Evolutionary conservation across 2,329 filamentous ascomycete species (phyloP), one percentile per base, ranked within the genome.

Genomic region (Colletotrichum theobromicola): DNA sequence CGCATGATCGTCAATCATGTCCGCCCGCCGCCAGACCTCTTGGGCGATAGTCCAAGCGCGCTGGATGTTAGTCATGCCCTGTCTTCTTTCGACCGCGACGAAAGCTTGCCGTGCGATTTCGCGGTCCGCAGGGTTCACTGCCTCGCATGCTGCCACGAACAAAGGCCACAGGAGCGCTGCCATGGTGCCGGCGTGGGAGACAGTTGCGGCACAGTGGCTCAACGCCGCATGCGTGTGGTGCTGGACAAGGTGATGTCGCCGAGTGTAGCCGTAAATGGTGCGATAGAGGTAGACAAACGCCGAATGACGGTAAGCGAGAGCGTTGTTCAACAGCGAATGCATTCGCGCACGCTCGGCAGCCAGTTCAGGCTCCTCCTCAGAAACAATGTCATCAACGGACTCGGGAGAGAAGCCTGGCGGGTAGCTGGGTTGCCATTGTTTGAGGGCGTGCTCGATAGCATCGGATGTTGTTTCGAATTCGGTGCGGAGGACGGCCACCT

Each of bases 21-120:
- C 90, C 1, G 86, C 86, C 70, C 90, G 84, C 70, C 85, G 85
- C 90, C 91, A 93, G 12, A 93, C 88, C 79, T 92, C 91, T 77
- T 89, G 85, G 5, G 92, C 88, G 42, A 93, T 89, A 15, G 86
- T 86, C 89, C 90, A 92, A 5, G 90, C 89, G 75, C 90, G 85
- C 75, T 87, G 87, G 72, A 93, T 93, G 77, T 93, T 93, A 21
- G 87, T 88, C 91, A 93, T 93, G 24, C 91, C 91, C 80, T 93
- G 92, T 21, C 90, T 83, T 67, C 84, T 85, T 72, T 89, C 88
- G 10, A 92, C 85, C 7, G 87, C 88, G 6, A 82, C 80, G 77
- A 93, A 93, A 0, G 89, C 84, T 69, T 84, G 83, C 30, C 85
- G 81, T 5, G 91, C 90, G 21, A 90, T 81, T 7, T 83, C 84